Evolutionary conservation across 23 red algal species (phyloP).

Genomic region (Gracilaria gracilis): DNA sequence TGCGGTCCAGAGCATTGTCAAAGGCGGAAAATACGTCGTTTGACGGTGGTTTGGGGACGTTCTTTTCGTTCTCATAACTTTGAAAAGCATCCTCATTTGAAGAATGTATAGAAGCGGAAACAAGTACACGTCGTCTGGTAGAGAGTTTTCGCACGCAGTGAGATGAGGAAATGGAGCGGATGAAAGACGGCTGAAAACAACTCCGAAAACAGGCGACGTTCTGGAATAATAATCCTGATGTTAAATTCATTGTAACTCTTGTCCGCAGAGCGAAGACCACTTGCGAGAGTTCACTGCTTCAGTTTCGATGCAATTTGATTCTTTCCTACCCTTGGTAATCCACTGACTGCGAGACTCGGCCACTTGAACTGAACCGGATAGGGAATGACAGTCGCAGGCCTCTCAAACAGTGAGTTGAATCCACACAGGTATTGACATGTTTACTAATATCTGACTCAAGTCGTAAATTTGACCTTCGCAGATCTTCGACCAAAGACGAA

Average conservation of each 20-base stretch:
- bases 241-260: neutral
- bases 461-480: too few relatives aligned
- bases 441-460: too few relatives aligned
- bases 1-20: constrained; percentile 7
- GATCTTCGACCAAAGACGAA: too few relatives aligned
- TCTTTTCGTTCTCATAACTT: neutral
- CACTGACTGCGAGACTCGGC: too few relatives aligned
- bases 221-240: neutral
- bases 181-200: neutral
- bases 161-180: constrained; percentile 2
- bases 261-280: neutral
- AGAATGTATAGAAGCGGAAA: neutral
- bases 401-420: too few relatives aligned
- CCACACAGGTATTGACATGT: too few relatives aligned
- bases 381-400: too few relatives aligned
- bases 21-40: constrained; percentile 4
- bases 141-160: neutral
- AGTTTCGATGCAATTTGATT: neutral
- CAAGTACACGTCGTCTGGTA: neutral
- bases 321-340: neutral
- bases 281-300: neutral
- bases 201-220: constrained; percentile 27
- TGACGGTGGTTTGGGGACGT: neutral
- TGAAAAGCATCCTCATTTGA: neutral
- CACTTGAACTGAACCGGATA: too few relatives aligned